phyloP scores from a whole-genome alignment of 129 eudicot genomes.

The Gnaphalium uliginosum region DNA sequence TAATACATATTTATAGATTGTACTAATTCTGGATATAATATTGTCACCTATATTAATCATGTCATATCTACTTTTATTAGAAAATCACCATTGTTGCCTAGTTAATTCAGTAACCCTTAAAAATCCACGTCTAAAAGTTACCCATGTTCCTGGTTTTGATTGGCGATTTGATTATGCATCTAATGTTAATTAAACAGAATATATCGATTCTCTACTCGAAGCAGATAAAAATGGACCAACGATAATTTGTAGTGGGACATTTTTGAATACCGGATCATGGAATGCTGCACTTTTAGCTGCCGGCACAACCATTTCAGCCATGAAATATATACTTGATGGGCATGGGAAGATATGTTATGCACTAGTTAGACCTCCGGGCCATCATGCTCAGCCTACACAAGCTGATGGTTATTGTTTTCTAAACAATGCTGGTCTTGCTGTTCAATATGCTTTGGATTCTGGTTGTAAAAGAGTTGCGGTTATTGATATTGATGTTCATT shows the following conservation, averaged over 20 bases:
- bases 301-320: conserved; percentile 79
- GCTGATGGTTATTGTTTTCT: conserved; percentile 99
- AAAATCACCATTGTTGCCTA: too few relatives aligned
- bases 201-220: conserved; percentile 62
- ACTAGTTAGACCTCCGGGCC: conserved; percentile 96
- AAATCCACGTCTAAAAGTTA: not conserved
- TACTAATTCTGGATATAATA: not conserved
- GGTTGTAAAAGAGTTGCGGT: conserved; percentile 66
- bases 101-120: not conserved
- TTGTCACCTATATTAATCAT: not conserved
- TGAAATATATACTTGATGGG: conserved; percentile 70
- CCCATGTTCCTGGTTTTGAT: not conserved
- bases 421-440: conserved; percentile 91
- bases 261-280: conserved; percentile 85
- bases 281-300: conserved; percentile 92
- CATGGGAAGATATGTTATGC: conserved; percentile 66
- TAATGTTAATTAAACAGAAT: conserved; percentile 51
- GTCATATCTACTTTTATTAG: too few relatives aligned
- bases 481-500: conserved; percentile 91
- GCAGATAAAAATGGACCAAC: conserved; percentile 65
- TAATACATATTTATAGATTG: not conserved
- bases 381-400: conserved; percentile 95
- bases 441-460: conserved; percentile 59
- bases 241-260: conserved; percentile 60
- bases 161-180: conserved; percentile 17